These are phyloP conservation scores for Hymenoscyphus salicellus DNA, from an alignment of 2,329 filamentous ascomycete genomes.

Conservation along the genomic window DNA sequence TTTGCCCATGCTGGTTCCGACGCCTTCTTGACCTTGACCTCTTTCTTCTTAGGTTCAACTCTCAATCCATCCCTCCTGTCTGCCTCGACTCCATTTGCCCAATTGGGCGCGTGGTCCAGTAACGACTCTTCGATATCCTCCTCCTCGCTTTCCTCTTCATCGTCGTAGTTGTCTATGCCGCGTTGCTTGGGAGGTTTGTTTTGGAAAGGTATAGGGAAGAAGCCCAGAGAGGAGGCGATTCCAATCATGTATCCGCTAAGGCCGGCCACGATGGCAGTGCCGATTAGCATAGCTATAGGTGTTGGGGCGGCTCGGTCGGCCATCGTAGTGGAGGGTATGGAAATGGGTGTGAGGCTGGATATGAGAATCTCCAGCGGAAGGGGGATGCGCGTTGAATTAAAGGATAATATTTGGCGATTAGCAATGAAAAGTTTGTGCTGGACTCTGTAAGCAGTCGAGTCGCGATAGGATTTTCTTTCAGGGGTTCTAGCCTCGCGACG, in stretches of 20 bases:
- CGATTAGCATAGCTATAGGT: conserved; percentile 57
- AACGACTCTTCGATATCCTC: conserved; percentile 60
- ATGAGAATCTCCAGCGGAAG: background rate
- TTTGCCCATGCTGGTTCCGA: conserved; percentile 41
- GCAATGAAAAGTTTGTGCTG: background rate
- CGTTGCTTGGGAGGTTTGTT: conserved; percentile 38
- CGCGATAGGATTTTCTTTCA: background rate
- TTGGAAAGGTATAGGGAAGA: conserved; percentile 58
- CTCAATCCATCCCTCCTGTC: conserved; percentile 57
- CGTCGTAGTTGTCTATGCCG: conserved; percentile 52
- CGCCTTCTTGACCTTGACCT: conserved; percentile 2
- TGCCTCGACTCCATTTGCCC: conserved; percentile 59
- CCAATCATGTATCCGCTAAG: conserved; percentile 79
- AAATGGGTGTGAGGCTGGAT: background rate
- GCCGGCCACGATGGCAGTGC: conserved; percentile 70
- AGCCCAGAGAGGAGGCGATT: conserved; percentile 65
- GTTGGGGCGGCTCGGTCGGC: conserved; percentile 32
- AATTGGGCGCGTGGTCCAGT: conserved; percentile 66
- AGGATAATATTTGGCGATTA: too few relatives aligned
- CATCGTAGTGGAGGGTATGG: conserved; percentile 26
- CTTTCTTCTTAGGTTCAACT: conserved; percentile 21
- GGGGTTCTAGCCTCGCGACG: background rate
- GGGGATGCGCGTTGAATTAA: background rate
- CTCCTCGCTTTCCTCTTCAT: conserved; percentile 66
- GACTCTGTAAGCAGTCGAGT: background rate